A percentile compares a stretch with the other conserved stretches of the same genome.
Evolutionary conservation across 2,329 filamentous ascomycete species (phyloP).

Genomic region (Claviceps fusiformis): DNA sequence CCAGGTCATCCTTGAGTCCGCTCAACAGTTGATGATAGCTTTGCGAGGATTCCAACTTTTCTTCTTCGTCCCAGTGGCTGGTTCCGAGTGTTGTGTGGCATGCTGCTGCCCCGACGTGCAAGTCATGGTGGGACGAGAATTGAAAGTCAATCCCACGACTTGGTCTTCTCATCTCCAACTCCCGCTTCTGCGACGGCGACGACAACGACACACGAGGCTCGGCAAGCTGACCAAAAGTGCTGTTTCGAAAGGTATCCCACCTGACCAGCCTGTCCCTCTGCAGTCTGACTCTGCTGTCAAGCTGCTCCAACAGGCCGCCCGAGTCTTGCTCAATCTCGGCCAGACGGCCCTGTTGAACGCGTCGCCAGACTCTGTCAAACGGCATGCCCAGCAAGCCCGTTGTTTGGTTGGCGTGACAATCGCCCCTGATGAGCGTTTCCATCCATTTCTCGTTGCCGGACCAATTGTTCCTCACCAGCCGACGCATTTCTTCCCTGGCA

Average conservation of each 20-base stretch:
- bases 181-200: constrained; percentile 11
- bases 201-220: constrained; percentile 10
- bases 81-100: constrained; percentile 13
- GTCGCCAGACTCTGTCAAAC: constrained; percentile 60
- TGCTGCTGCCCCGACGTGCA: constrained; percentile 26
- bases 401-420: constrained; percentile 37
- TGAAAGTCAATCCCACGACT: constrained; percentile 37
- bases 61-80: constrained; percentile 9
- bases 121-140: constrained; percentile 37
- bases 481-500: constrained; percentile 37
- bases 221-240: constrained; percentile 25
- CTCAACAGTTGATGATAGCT: constrained; percentile 32
- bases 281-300: constrained; percentile 52
- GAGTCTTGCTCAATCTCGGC: constrained; percentile 39
- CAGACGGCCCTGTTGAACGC: constrained; percentile 46
- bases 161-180: constrained; percentile 6
- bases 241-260: constrained; percentile 57
- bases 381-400: constrained; percentile 52
- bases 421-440: constrained; percentile 55
- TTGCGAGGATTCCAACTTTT: constrained; percentile 15
- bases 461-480: constrained; percentile 60
- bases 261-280: constrained; percentile 56
- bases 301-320: constrained; percentile 49
- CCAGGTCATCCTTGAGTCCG: constrained; percentile 28
- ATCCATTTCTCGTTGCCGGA: constrained; percentile 64